A percentile compares a stretch with the other conserved stretches of the same genome.
Evolutionary conservation across 2,329 filamentous ascomycete genomes (phyloP).

Genomic region (Sordariomycetes sp.): DNA sequence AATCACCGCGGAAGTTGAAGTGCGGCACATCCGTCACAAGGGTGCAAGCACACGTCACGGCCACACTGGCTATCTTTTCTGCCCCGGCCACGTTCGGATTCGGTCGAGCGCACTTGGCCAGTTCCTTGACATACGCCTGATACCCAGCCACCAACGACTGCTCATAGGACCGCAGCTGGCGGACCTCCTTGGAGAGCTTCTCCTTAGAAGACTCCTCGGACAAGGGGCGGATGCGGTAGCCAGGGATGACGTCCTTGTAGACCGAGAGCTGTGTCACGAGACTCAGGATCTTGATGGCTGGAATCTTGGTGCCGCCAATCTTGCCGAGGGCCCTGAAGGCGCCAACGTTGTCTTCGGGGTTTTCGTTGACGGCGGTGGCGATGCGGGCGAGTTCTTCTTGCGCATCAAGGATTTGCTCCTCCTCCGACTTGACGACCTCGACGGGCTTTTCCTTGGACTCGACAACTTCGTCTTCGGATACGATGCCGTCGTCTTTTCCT

Average conservation of each 20-base stretch:
- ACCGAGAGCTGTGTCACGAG: slow-evolving; percentile 81
- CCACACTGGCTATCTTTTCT: slow-evolving; percentile 57
- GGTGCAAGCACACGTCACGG: slow-evolving; percentile 77
- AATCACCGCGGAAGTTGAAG: slow-evolving; percentile 89
- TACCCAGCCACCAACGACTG: slow-evolving; percentile 81
- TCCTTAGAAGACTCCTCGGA: slow-evolving; percentile 64
- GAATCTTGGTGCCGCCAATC: slow-evolving; percentile 59
- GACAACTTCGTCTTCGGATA: slow-evolving; percentile 34
- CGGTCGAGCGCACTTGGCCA: slow-evolving; percentile 58
- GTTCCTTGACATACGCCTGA: slow-evolving; percentile 70
- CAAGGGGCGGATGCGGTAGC: slow-evolving; percentile 83
- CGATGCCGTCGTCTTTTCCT: slow-evolving; percentile 46
- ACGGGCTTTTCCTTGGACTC: slow-evolving; percentile 35
- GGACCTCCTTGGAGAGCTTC: slow-evolving; percentile 88
- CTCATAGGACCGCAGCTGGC: slow-evolving; percentile 73
- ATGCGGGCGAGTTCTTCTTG: slow-evolving; percentile 89
- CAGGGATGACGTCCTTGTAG: slow-evolving; percentile 93
- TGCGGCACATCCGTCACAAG: slow-evolving; percentile 78
- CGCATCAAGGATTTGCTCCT: slow-evolving; percentile 73
- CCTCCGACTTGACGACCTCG: slow-evolving; percentile 58
- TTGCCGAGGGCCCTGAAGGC: slow-evolving; percentile 70
- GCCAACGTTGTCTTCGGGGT: slow-evolving; percentile 81
- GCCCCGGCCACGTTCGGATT: slow-evolving; percentile 29
- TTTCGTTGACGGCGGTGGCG: slow-evolving; percentile 74
- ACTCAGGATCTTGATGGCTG: slow-evolving; percentile 74